Evolutionary conservation across 306 rosid species (phyloP), one percentile per base, ranked within the genome.

Genomic region (Fragaria nilgerrensis): DNA sequence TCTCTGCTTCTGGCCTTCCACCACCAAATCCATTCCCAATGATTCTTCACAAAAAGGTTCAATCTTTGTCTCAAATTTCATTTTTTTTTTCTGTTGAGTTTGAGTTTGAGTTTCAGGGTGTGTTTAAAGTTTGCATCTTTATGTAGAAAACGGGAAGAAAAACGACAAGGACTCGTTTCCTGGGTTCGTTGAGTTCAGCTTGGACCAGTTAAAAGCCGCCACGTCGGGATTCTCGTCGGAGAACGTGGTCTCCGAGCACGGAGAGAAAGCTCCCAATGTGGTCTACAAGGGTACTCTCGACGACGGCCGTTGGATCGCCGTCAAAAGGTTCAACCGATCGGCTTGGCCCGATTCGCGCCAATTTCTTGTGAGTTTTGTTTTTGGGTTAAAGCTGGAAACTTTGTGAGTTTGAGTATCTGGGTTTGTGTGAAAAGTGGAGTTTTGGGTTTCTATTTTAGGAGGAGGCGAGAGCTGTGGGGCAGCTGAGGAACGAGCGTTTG

Each of bases 281-380:
- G 99, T 96, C 20, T 96, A 91, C 67, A 84, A 71, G 84, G 99
- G 99, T 27, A 79, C 65, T 81, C 86, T 96, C 76, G 92, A 88
- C 12, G 98, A 89, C 44, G 97, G 88, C 62, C 77, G 77, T 64
- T 85, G 78, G 80, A 76, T 96, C 80, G 99, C 99, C 49, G 94
- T 96, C 67, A 96, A 96, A 85, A 94, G 99, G 32, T 96, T 96
- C 86, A 92, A 89, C 89, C 87, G 86, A 78, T 91, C 92, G 32
- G 98, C 99, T 70, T 96, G 99, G 99, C 98, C 99, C 8, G 99
- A 93, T 86, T 88, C 99, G 78, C 89, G 97, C 69, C 99, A 96
- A 77, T 96, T 96, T 88, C 75, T 96, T 61, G 99, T 92, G 76
- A 36, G 92, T 80, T 20, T 76, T 16, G 23, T 14, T 79, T 48